Evolutionary conservation across 2,329 filamentous ascomycete genomes (phyloP).

Genomic region (Trichoderma pleuroti): DNA sequence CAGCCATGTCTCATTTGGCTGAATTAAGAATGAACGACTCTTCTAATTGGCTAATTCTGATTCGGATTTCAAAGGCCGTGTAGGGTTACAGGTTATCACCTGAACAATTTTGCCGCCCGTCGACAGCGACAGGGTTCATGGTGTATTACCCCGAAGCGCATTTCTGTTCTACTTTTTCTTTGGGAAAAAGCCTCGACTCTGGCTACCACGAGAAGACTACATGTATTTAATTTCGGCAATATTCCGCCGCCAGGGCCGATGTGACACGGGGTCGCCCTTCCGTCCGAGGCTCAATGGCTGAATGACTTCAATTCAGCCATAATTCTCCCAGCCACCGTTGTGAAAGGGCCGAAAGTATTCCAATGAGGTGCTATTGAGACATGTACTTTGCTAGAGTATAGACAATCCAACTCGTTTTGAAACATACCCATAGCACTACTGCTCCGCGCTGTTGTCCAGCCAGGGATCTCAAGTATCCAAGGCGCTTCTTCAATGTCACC

Average conservation of each 20-base stretch:
- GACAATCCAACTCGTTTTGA: background rate
- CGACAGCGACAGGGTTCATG: background rate
- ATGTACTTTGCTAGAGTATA: background rate
- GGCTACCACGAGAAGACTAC: background rate
- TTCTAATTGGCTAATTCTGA: background rate
- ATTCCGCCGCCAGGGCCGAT: background rate
- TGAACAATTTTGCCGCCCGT: conserved; percentile 2
- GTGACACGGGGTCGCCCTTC: background rate
- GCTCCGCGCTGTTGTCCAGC: background rate
- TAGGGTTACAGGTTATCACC: background rate
- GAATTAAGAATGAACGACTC: background rate
- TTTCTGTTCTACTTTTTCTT: background rate
- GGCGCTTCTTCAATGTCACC: background rate
- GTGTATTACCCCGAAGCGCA: background rate
- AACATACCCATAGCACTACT: background rate
- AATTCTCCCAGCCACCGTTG: background rate
- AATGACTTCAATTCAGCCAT: conserved; percentile 6
- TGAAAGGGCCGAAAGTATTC: background rate
- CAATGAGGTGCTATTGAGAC: background rate
- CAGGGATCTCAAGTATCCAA: background rate
- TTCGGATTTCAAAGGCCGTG: background rate
- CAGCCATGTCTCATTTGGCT: conserved; percentile 1
- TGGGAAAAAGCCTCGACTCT: background rate
- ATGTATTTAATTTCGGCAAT: background rate
- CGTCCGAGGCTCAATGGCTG: conserved; percentile 4